Evolutionary conservation across 83 land plant genomes (phyloP).

Genomic region (Diphasiastrum complanatum): DNA sequence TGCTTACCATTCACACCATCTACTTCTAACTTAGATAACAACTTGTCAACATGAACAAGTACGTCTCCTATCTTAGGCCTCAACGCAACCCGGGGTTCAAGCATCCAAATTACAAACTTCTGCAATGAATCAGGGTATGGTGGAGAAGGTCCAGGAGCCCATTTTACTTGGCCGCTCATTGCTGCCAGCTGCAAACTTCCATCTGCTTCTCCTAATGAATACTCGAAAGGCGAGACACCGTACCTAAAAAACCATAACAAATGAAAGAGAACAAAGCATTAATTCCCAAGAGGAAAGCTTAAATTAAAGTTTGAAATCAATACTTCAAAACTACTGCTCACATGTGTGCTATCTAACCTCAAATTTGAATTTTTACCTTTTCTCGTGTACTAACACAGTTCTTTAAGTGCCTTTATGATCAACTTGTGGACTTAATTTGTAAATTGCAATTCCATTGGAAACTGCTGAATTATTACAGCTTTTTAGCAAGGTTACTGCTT

Average conservation of each 20-base stretch:
- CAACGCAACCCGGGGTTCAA: not conserved
- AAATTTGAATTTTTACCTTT: too few relatives aligned
- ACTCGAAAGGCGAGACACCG: constrained; percentile 7
- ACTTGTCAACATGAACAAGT: not conserved
- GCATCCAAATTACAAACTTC: constrained; percentile 3
- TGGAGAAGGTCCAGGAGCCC: not conserved
- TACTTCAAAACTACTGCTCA: not conserved
- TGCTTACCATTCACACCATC: too few relatives aligned
- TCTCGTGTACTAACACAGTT: too few relatives aligned
- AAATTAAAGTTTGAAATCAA: not conserved
- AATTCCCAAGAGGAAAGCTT: too few relatives aligned
- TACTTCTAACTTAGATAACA: not conserved
- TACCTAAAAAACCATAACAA: too few relatives aligned
- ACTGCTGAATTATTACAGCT: too few relatives aligned
- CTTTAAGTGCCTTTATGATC: too few relatives aligned
- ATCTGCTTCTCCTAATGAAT: constrained; percentile 3
- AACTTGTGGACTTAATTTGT: too few relatives aligned
- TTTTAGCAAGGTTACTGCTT: too few relatives aligned
- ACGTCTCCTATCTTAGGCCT: constrained; percentile 3
- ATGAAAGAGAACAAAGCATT: too few relatives aligned
- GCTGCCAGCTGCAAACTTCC: constrained; percentile 16
- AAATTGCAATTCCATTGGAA: too few relatives aligned
- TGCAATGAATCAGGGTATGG: not conserved
- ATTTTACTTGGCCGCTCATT: constrained; percentile 12
- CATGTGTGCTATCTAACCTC: not conserved